Evolutionary conservation across 176 grass and related monocot species (phyloP), one percentile per base, ranked within the genome.

Genomic region (Carex littledalei): DNA sequence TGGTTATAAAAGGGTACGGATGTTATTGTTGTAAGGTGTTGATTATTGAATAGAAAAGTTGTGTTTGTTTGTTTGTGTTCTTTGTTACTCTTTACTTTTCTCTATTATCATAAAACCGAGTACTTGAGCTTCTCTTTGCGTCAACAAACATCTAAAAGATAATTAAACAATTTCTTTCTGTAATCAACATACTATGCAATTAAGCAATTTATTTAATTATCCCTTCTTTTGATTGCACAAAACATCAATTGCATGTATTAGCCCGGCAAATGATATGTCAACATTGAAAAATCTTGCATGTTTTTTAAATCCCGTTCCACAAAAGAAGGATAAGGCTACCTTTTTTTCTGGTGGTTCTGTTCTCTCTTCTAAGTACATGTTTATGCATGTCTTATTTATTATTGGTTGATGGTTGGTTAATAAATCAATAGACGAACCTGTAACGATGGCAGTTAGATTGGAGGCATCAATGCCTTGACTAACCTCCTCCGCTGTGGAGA

Each of bases 371-470:
- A 34, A 16, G 26, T 31, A 16, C 11, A 0, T 34, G 26, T 34
- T 11, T 62, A 8, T 26, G 26, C 26, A 26, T 62, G 17, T 62
- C n/a, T 62, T 20, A 20, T 8, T 34, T 49, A 49, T 53, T 75
- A 20, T 73, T 73, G 69, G 37, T 17, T 72, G 18, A 16, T 73
- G 69, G 37, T 17, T 72, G 18, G 34, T 72, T 47, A 72, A 85
- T 78, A 34, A 24, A 82, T 56, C 2, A 60, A 81, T 62, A 62
- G n/a, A 64, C 29, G 47, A 34, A 92, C 95, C 95, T 90, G 95
- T 94, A 78, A 98, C 93, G 53, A 98, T 89, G 74, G 85, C 95
- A 4, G 93, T 98, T 59, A 98, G 85, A 69, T 88, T 61, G 85
- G 35, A 86, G 70, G 93, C 93, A 84, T 95, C 93, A n/a, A 92